A percentile compares a stretch with the other conserved stretches of the same genome.
phyloP scores from a whole-genome alignment of 2,329 filamentous ascomycete genomes.

The Colletotrichum australisinense region DNA sequence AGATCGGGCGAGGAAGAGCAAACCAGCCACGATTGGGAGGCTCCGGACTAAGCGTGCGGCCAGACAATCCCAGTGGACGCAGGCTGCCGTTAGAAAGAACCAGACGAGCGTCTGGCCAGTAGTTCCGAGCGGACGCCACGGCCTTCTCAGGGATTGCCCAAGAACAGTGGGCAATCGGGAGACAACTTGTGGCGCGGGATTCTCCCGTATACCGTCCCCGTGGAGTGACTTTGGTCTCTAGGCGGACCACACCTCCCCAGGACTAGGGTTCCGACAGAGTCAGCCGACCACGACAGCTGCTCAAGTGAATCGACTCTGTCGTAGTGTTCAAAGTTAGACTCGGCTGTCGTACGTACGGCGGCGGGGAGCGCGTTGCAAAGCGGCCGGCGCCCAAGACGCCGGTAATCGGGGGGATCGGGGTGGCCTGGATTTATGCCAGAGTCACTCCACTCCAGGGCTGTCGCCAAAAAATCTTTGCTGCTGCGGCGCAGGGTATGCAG shows the following conservation, averaged over 20 bases:
- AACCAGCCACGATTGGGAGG: slow-evolving; percentile 21
- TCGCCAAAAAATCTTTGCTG: slow-evolving; percentile 22
- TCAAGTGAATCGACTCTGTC: slow-evolving; percentile 31
- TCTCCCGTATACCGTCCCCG: slow-evolving; percentile 18
- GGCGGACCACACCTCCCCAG: slow-evolving; percentile 11
- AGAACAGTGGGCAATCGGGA: slow-evolving; percentile 22
- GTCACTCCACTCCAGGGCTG: slow-evolving; percentile 35
- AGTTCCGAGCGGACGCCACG: background rate
- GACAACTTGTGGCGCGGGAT: slow-evolving; percentile 15
- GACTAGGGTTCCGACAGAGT: background rate
- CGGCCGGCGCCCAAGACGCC: slow-evolving; percentile 13
- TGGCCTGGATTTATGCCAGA: slow-evolving; percentile 30
- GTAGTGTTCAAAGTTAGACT: slow-evolving; percentile 4
- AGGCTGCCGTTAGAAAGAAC: background rate
- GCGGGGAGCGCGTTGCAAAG: slow-evolving; percentile 11
- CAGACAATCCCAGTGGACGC: slow-evolving; percentile 15
- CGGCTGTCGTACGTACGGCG: slow-evolving; percentile 23
- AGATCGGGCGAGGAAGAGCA: slow-evolving; percentile 22
- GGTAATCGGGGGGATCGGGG: slow-evolving; percentile 21
- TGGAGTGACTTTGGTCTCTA: slow-evolving; percentile 28
- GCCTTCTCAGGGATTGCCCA: background rate
- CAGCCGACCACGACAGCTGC: slow-evolving; percentile 26
- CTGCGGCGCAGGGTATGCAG: slow-evolving; percentile 18
- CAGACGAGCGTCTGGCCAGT: slow-evolving; percentile 16
- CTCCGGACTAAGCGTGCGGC: slow-evolving; percentile 7